Conservation (phyloP, 140 eudicot genomes). For the Bidens hawaiensis region DNA sequence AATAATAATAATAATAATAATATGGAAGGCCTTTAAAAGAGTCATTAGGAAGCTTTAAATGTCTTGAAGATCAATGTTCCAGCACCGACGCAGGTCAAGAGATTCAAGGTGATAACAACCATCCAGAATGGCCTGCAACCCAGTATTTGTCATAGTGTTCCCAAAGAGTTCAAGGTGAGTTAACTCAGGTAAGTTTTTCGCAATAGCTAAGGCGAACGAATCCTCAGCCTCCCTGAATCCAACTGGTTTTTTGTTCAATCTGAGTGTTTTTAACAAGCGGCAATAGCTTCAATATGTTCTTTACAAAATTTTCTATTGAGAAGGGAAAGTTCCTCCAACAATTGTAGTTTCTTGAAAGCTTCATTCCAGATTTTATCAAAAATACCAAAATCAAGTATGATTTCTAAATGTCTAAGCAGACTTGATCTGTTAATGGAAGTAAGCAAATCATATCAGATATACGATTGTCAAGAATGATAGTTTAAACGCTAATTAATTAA, state of each 20-base stretch:
- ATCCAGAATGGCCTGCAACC: conserved; percentile 5
- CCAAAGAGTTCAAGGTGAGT: conserved; percentile 2
- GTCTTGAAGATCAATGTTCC: background rate
- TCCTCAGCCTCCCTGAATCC: background rate
- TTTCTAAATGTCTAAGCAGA: background rate
- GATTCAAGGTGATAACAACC: conserved; percentile 4
- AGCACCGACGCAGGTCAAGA: background rate
- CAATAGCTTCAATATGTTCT: background rate
- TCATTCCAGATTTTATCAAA: background rate
- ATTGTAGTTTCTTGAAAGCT: background rate
- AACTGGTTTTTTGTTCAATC: background rate
- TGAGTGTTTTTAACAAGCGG: background rate
- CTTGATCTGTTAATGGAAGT: background rate
- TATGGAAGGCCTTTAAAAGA: background rate
- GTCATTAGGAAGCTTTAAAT: background rate
- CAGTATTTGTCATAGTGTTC: background rate
- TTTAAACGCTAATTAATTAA: too few species aligned
- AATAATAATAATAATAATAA: too few species aligned
- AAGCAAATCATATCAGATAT: too few species aligned
- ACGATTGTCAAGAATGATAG: too few species aligned
- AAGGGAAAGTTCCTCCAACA: background rate
- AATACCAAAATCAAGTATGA: background rate
- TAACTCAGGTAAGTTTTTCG: background rate
- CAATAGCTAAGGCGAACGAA: background rate
- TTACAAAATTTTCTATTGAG: background rate